Evolutionary conservation across 2,329 filamentous ascomycete genomes (phyloP), one percentile per base, ranked within the genome.

Genomic region (Cladophialophora carrionii): DNA sequence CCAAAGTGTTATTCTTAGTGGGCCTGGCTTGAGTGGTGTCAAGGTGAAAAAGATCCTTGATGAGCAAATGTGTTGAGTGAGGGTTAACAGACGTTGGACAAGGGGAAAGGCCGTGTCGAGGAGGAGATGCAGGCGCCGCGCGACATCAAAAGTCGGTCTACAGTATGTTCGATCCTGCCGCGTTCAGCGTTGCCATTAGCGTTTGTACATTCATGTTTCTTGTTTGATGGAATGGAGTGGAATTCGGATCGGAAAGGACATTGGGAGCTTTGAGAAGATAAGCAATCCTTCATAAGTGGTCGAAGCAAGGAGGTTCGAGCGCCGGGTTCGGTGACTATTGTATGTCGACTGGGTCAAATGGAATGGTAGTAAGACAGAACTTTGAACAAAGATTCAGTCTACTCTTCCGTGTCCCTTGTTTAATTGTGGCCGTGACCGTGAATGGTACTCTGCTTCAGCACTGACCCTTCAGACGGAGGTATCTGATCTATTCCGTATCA

Each of bases 1-100:
- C 32, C 63, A 67, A 57, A 70, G 65, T 60, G 66, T 71, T 14
- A 65, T 67, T 41, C 62, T 72, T 46, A 65, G 69, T 54, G 68
- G 70, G 32, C 49, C 66, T 14, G 69, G 68, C 7, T 41, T 62
- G 61, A 69, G 69, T 43, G 70, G 67, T 24, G 37, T 66, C 53
- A 68, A 67, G 57, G 64, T 68, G 10, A 68, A 60, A 67, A 65
- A 41, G 48, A 57, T 61, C 22, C 46, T 70, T 17, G 57, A 64
- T 22, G 31, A 60, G 57, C 17, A 37, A 22, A 48, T 37, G 31
- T 22, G 12, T 24, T 20, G 20, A 46, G 6, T 7, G 7, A 4
- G 4, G 6, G 37, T n/a, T 43, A 8, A 8, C 3, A 41, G 17
- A 43, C 8, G 37, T 43, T 43, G 37, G 37, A 43, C 17, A 1